Evolutionary conservation across 495 filamentous ascomycete genomes (phyloP).

Genomic region (Lindgomyces ingoldianus): DNA sequence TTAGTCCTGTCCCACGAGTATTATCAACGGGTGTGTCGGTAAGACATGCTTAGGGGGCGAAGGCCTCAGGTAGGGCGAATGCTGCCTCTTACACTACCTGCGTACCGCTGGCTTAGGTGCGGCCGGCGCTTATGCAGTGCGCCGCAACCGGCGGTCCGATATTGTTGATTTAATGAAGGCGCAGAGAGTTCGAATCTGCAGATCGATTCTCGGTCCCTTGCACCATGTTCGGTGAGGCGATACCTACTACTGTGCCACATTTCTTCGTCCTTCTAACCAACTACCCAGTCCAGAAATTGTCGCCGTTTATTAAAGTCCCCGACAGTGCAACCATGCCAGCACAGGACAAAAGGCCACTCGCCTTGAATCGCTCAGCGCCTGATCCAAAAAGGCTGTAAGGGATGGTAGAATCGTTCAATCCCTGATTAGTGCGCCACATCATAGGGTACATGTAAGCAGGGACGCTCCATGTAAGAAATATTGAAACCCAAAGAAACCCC

Average conservation of each 20-base stretch:
- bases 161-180: no score
- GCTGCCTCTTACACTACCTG: no score
- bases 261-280: not conserved
- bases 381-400: conserved; percentile 1
- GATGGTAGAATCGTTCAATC: conserved; percentile 9
- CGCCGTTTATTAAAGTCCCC: not conserved
- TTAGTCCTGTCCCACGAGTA: no score
- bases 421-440: conserved; percentile 6
- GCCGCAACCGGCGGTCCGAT: no score
- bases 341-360: not conserved
- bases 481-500: not conserved
- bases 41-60: no score
- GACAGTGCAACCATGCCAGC: not conserved
- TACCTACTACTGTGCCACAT: not conserved
- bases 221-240: not conserved
- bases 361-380: not conserved
- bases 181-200: no score
- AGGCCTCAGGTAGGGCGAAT: no score
- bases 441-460: conserved; percentile 12
- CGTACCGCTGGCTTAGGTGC: no score
- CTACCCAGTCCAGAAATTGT: no score
- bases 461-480: conserved; percentile 6
- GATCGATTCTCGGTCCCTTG: no score
- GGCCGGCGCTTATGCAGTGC: no score
- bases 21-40: no score